phyloP scores from a whole-genome alignment of 805 yeast species.

The Cyberlindnera americana region DNA sequence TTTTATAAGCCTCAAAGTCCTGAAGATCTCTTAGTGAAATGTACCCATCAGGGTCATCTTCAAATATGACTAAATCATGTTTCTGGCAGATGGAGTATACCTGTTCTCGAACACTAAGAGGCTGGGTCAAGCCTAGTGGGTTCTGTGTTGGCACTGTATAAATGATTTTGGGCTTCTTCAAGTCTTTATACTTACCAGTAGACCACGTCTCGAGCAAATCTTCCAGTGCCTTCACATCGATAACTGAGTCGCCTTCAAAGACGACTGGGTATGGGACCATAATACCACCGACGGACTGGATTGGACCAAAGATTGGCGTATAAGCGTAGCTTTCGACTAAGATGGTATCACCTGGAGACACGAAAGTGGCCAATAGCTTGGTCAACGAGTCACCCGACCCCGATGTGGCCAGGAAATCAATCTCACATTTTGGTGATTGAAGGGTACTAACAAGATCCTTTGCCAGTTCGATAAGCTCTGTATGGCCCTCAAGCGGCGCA shows the following conservation, averaged over 20 bases:
- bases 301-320: conserved; percentile 50
- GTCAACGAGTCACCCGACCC: conserved; percentile 57
- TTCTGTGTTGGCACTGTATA: conserved; percentile 68
- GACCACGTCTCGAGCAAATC: conserved; percentile 43
- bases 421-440: conserved; percentile 35
- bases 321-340: conserved; percentile 67
- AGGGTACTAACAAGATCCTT: conserved; percentile 39
- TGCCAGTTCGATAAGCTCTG: conserved; percentile 58
- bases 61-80: conserved; percentile 56
- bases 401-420: conserved; percentile 36
- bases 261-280: conserved; percentile 46
- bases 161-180: conserved; percentile 47
- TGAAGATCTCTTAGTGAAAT: conserved; percentile 40
- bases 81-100: conserved; percentile 50
- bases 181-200: conserved; percentile 40
- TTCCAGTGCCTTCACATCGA: conserved; percentile 48
- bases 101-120: conserved; percentile 41
- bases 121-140: conserved; percentile 58
- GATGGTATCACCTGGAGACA: conserved; percentile 52
- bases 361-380: conserved; percentile 44
- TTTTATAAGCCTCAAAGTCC: conserved; percentile 30
- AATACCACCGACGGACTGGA: conserved; percentile 18
- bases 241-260: conserved; percentile 20
- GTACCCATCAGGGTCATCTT: conserved; percentile 73
- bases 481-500: conserved; percentile 47